Evolutionary conservation across 176 grass and related monocot species (phyloP), one percentile per base, ranked within the genome.

Genomic region (Bromus sterilis): DNA sequence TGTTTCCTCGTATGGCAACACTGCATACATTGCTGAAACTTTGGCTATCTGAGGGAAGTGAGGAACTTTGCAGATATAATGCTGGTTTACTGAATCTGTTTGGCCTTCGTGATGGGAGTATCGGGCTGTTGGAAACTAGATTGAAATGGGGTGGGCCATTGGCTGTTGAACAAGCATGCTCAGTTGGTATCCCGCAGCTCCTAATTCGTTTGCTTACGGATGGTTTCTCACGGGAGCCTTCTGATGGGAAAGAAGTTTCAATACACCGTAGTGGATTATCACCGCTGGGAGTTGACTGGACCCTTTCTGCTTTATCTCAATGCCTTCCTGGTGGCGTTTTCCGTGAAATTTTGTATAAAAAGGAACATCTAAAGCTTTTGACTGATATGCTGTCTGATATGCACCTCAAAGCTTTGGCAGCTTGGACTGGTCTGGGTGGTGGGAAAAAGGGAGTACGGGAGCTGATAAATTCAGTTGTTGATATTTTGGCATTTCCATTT

Each of bases 401-500:
- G 70, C 93, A 98, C 67, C 81, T 95, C 30, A 89, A 88, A 43
- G 82, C 82, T 78, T 74, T 98, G 43, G 63, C 77, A 81, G 84
- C 71, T 29, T 98, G 96, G 93, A 84, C 66, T 4, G 96, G 96
- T 51, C 96, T 93, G 84, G 90, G 88, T 81, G 91, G 96, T 60
- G 96, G 96, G 21, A 94, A 84, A 82, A 75, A 56, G 67, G 96
- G 96, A 76, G 82, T 93, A 64, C 85, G 67, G 76, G 90, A 95
- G 60, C 57, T 98, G 66, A 89, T 95, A 87, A 98, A 98, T 85
- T 85, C 81, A 26, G 81, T 95, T 13, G 90, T 95, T 78, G 92
- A 98, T 88, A 80, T 98, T 62, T 86, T 98, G 84, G 96, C 96
- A 73, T 98, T 98, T 79, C 90, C 92, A 67, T 95, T 98, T 87